Percentiles rank a stretch among this genome's conserved stretches.
phyloP scores from a whole-genome alignment of 345 rosid genomes.

The Rubroshorea leprosula region DNA sequence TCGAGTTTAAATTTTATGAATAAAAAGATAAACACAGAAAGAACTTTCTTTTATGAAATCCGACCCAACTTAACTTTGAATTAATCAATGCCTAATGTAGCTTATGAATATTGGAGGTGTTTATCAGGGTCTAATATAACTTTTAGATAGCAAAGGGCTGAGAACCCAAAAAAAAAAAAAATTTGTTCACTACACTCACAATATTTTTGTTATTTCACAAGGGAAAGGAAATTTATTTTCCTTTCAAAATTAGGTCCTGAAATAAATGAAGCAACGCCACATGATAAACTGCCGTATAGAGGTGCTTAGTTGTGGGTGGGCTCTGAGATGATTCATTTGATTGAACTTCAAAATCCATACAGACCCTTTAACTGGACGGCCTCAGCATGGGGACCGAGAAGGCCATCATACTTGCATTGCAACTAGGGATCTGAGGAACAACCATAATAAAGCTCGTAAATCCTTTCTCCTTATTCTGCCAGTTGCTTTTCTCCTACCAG shows the following conservation, averaged over 20 bases:
- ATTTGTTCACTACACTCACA: too few species aligned
- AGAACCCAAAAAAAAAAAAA: too few species aligned
- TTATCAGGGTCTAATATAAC: too few species aligned
- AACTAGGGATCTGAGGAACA: conserved; percentile 56
- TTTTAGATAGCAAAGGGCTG: too few species aligned
- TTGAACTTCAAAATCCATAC: conserved; percentile 99
- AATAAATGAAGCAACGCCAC: conserved; percentile 87
- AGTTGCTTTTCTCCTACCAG: background rate
- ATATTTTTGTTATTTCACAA: too few species aligned
- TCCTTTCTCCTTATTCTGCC: background rate
- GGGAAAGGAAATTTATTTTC: conserved; percentile 3
- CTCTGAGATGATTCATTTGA: conserved; percentile 91
- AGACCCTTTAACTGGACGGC: conserved; percentile 85
- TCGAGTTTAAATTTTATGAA: too few species aligned
- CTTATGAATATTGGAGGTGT: too few species aligned
- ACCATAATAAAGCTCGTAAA: conserved; percentile 73
- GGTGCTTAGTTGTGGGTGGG: conserved; percentile 99
- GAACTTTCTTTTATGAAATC: too few species aligned
- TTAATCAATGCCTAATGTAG: too few species aligned
- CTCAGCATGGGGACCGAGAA: conserved; percentile 91
- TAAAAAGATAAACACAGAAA: too few species aligned
- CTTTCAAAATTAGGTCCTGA: conserved; percentile 54
- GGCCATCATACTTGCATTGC: conserved; percentile 90
- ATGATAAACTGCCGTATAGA: conserved; percentile 84
- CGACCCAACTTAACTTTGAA: too few species aligned